phyloP scores from a whole-genome alignment of 495 filamentous ascomycete genomes.

The Trypethelium eluteriae region DNA sequence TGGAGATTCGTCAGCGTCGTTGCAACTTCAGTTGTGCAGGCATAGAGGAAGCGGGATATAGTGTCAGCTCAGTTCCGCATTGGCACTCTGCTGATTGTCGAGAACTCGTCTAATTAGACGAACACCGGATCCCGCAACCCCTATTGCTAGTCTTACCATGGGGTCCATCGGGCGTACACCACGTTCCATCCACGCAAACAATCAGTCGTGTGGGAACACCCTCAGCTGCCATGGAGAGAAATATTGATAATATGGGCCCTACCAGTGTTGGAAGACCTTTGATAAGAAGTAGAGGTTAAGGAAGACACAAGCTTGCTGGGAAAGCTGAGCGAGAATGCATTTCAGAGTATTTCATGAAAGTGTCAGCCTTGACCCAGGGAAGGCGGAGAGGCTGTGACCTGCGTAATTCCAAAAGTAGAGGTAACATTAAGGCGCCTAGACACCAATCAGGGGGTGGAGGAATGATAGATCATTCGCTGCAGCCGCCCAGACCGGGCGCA shows the following conservation, averaged over 20 bases:
- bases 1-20: background rate
- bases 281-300: background rate
- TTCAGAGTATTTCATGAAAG: background rate
- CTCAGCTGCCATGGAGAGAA: background rate
- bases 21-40: too few species aligned
- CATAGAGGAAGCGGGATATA: too few species aligned
- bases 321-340: background rate
- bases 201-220: constrained; percentile 18
- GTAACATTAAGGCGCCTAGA: background rate
- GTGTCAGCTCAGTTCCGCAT: too few species aligned
- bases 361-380: background rate
- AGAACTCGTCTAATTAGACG: too few species aligned
- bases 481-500: background rate
- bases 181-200: constrained; percentile 19
- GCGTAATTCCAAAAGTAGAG: background rate
- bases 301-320: background rate
- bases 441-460: background rate
- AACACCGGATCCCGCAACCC: too few species aligned
- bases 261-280: too few species aligned
- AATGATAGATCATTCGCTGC: background rate
- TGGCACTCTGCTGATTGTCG: too few species aligned
- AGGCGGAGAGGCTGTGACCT: background rate
- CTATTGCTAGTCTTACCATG: background rate
- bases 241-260: too few species aligned
- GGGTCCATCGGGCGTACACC: background rate